Evolutionary conservation across 2,329 filamentous ascomycete species (phyloP).

Genomic region (Didymella keratinophila): DNA sequence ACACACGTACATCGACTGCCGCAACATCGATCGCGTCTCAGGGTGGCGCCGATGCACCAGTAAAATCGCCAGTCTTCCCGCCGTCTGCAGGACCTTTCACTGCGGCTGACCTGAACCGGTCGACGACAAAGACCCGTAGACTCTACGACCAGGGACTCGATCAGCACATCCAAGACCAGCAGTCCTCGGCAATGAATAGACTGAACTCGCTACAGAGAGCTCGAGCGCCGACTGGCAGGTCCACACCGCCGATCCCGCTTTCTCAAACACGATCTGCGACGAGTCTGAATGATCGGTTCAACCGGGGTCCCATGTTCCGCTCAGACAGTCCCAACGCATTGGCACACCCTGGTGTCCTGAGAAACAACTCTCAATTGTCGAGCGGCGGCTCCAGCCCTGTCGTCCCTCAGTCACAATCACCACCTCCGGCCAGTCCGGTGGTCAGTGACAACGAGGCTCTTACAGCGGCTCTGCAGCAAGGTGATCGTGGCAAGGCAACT

Average conservation of each 20-base stretch:
- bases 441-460: slow-evolving; percentile 76
- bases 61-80: slow-evolving; percentile 41
- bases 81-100: slow-evolving; percentile 37
- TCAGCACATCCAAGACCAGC: slow-evolving; percentile 81
- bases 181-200: slow-evolving; percentile 76
- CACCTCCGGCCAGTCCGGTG: slow-evolving; percentile 70
- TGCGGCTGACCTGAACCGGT: slow-evolving; percentile 64
- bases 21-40: slow-evolving; percentile 90
- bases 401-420: slow-evolving; percentile 53
- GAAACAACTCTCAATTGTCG: slow-evolving; percentile 38
- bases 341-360: slow-evolving; percentile 47
- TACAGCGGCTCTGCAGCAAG: slow-evolving; percentile 70
- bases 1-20: slow-evolving; percentile 78
- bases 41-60: slow-evolving; percentile 48
- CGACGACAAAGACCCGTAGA: slow-evolving; percentile 73
- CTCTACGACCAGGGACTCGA: slow-evolving; percentile 85
- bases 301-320: slow-evolving; percentile 51
- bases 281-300: slow-evolving; percentile 58
- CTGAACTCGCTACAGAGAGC: slow-evolving; percentile 80
- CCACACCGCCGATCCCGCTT: slow-evolving; percentile 58
- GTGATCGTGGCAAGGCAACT: slow-evolving; percentile 83
- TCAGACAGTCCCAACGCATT: slow-evolving; percentile 57
- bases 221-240: slow-evolving; percentile 55
- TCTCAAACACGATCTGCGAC: slow-evolving; percentile 55
- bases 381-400: slow-evolving; percentile 53